Evolutionary conservation across 75 land plant species (phyloP), one percentile per base, ranked within the genome.

Genomic region (Cupressus sempervirens): DNA sequence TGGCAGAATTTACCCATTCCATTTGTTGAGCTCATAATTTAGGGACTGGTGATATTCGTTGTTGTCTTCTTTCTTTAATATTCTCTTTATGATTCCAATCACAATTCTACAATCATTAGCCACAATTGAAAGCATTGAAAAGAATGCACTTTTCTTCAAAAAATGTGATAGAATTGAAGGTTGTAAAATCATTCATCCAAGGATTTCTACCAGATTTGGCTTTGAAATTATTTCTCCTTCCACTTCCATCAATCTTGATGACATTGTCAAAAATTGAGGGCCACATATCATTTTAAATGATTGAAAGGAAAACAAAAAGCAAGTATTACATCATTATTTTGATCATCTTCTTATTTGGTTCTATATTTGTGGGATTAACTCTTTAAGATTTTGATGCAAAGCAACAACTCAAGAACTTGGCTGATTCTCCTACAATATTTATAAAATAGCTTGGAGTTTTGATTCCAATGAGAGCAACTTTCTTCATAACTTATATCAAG

Each of bases 1-100:
- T 97, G 99, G 99, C 81, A 83, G 48, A 97, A 95, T 86, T 93
- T 97, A 67, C 86, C 96, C 23, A 94, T 97, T 62, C 99, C 99
- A 52, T 95, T 92, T 82, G 88, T 95, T 81, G 87, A 93, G 74
- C 91, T 97, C 45, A 89, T 90, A 2, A 53, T 95, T 30, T 87
- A 97, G 35, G 91, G 89, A 82, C 86, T 95, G 72, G 75, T 93
- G 20, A 92, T 95, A 89, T 87, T 92, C 16, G 92, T 89, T 48
- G 87, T 86, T 20, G 80, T 95, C 13, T 97, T 97, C 86, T 91
- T 92, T 38, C 92, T 97, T 4, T 91, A n/a, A 90, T 11, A 95
- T 97, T 80, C 95, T 94, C 87, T 97, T 90, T 84, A 97, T 97
- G 91, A 92, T 97, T 73, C 98, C 99, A 8, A 92, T 97, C 67